Evolutionary conservation across 2,329 filamentous ascomycete species (phyloP).

Genomic region (Aspergillus sp.): DNA sequence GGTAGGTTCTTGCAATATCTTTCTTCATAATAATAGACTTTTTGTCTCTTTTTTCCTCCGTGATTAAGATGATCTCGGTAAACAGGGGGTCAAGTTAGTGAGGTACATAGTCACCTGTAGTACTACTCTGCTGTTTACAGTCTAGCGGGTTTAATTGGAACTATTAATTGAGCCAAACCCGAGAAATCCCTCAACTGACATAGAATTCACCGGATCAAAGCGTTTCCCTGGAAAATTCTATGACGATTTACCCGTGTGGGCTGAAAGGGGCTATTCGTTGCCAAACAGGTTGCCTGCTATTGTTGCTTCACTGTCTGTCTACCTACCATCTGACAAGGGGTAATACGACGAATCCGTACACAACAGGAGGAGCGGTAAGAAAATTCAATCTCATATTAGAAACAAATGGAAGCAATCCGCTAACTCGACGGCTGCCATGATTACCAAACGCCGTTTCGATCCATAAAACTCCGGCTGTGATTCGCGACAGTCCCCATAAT

Average conservation of each 20-base stretch:
- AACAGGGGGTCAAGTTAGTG: too few relatives aligned
- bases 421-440: neutral
- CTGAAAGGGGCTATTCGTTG: neutral
- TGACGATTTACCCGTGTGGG: neutral
- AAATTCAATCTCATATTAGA: neutral
- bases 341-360: too few relatives aligned
- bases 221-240: neutral
- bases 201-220: neutral
- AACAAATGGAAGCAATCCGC: neutral
- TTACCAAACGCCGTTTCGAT: neutral
- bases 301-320: too few relatives aligned
- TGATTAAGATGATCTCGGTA: too few relatives aligned
- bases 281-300: neutral
- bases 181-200: neutral
- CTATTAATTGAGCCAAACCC: neutral
- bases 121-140: too few relatives aligned
- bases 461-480: neutral
- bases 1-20: too few relatives aligned
- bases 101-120: too few relatives aligned
- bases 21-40: too few relatives aligned
- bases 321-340: too few relatives aligned
- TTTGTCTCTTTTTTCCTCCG: too few relatives aligned
- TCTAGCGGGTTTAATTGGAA: neutral
- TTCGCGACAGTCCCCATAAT: too few relatives aligned
- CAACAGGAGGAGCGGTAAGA: neutral